Conservation (phyloP, 495 filamentous ascomycete species). For the Aspergillus affinis region DNA sequence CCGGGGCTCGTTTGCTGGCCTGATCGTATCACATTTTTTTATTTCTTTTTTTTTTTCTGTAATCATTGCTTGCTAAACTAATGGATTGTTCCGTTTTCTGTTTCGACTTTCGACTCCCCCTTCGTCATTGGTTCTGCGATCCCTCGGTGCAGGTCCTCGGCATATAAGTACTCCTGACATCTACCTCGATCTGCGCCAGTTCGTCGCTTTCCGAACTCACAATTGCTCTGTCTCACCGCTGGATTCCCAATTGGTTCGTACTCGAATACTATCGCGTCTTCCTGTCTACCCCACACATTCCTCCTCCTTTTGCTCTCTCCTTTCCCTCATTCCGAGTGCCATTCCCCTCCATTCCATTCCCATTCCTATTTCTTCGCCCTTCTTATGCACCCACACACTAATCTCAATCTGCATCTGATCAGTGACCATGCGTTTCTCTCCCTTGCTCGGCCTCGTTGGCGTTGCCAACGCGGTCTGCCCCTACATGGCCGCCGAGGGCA, state of each 20-base stretch:
- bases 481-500: slow-evolving; percentile 32
- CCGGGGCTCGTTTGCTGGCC: background rate
- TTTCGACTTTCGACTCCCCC: too few species aligned
- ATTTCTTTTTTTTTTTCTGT: background rate
- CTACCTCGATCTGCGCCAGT: background rate
- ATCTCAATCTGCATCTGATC: background rate
- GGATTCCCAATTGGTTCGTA: slow-evolving; percentile 2
- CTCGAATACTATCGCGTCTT: background rate
- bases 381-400: background rate
- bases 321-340: background rate
- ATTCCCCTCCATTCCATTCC: background rate
- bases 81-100: background rate
- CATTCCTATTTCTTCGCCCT: background rate
- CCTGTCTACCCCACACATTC: background rate
- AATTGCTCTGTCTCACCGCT: background rate
- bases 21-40: background rate
- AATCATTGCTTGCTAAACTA: background rate
- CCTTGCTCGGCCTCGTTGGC: slow-evolving; percentile 36
- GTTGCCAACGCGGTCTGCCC: slow-evolving; percentile 43
- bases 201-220: background rate
- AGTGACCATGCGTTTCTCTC: slow-evolving; percentile 30
- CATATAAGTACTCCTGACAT: slow-evolving; percentile 7
- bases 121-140: background rate
- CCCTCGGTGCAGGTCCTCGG: background rate
- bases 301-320: background rate